A percentile compares a stretch with the other conserved stretches of the same genome.
phyloP scores from a whole-genome alignment of 2,329 filamentous ascomycete species.

The Trichoderma cornu-damae region DNA sequence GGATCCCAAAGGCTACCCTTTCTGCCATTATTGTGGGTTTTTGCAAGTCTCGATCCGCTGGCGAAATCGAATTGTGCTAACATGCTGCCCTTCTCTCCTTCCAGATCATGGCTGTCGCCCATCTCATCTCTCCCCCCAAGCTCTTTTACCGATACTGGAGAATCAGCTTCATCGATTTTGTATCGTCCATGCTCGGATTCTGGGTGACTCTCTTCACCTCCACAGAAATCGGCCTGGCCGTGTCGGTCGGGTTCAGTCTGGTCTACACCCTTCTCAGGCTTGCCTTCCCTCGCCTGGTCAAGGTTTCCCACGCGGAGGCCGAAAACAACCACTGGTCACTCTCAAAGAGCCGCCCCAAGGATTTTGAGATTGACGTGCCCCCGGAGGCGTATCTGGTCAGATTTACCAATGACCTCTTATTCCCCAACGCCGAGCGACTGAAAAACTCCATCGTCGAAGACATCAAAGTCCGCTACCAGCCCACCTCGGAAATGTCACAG shows the following conservation, averaged over 20 bases:
- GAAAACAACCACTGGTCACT: slow-evolving; percentile 29
- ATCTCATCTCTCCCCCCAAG: slow-evolving; percentile 53
- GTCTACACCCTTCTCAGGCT: slow-evolving; percentile 55
- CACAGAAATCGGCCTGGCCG: slow-evolving; percentile 55
- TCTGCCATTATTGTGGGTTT: slow-evolving; percentile 55
- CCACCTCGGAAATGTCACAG: slow-evolving; percentile 39
- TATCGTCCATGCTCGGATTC: slow-evolving; percentile 57
- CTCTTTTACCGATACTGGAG: slow-evolving; percentile 61
- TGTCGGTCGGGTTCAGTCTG: slow-evolving; percentile 58
- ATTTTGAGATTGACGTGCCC: slow-evolving; percentile 30
- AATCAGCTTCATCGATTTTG: slow-evolving; percentile 59
- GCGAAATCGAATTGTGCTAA: not conserved
- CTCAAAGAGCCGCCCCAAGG: slow-evolving; percentile 21
- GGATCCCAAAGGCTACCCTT: slow-evolving; percentile 62
- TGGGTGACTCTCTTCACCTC: slow-evolving; percentile 60
- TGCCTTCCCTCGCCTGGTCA: slow-evolving; percentile 47
- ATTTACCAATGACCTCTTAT: slow-evolving; percentile 55
- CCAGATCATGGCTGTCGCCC: slow-evolving; percentile 57
- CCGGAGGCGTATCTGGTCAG: slow-evolving; percentile 51
- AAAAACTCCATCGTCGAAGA: slow-evolving; percentile 47
- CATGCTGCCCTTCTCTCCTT: not conserved
- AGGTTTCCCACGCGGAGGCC: slow-evolving; percentile 29
- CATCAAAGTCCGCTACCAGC: slow-evolving; percentile 38
- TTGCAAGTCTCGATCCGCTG: not conserved
- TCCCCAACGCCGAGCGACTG: slow-evolving; percentile 54